Percentiles rank a stretch among this genome's conserved stretches.
These are phyloP conservation scores for Aeminium ludgeri DNA, from an alignment of 495 filamentous ascomycete genomes.

Conservation along the genomic window DNA sequence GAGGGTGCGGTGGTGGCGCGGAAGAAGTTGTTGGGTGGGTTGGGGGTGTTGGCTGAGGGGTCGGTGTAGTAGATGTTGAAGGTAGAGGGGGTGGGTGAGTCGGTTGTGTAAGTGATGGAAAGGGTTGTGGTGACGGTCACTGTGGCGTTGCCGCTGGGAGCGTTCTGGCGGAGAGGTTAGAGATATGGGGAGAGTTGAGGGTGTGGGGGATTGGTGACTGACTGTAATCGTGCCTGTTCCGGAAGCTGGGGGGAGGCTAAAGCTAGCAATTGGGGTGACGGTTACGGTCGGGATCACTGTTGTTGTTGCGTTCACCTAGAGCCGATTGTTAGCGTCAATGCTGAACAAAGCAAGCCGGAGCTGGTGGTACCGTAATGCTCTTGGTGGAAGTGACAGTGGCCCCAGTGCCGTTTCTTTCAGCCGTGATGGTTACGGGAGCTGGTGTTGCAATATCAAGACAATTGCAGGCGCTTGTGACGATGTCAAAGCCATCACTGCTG, in stretches of 20 bases:
- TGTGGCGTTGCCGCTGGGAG: too few relatives aligned
- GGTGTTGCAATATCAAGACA: neutral
- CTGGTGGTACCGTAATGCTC: neutral
- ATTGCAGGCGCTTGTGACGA: neutral
- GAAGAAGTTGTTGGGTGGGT: neutral
- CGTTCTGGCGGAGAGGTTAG: too few relatives aligned
- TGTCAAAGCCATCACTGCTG: too few relatives aligned
- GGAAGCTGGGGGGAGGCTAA: too few relatives aligned
- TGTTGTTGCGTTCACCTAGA: neutral
- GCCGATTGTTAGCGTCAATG: neutral
- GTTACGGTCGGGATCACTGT: neutral
- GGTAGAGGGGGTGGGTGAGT: neutral
- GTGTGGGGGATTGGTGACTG: too few relatives aligned
- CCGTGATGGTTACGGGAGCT: neutral
- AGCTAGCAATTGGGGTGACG: neutral
- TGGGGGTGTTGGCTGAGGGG: neutral
- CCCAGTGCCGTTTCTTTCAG: neutral
- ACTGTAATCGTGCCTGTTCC: too few relatives aligned
- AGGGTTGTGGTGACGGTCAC: neutral
- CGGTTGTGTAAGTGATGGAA: neutral
- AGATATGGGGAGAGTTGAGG: too few relatives aligned
- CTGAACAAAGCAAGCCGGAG: neutral
- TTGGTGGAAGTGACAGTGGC: neutral
- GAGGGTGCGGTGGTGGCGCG: neutral
- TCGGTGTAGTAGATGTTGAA: constrained; percentile 2